Evolutionary conservation across 805 yeast species (phyloP), one percentile per base, ranked within the genome.

Genomic region (Myxozyma geophila): DNA sequence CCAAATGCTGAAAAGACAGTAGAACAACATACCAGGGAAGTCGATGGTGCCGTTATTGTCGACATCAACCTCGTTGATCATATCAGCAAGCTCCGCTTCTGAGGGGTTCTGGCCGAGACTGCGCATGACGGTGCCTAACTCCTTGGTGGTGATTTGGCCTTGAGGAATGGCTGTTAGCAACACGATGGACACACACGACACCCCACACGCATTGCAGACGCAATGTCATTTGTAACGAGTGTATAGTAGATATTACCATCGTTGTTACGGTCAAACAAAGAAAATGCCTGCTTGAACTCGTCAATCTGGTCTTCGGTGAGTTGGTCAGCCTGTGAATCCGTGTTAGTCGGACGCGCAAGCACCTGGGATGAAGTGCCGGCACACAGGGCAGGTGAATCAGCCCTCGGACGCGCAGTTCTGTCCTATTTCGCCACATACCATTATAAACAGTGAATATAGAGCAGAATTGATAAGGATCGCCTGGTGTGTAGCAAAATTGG

Each of bases 81-180:
- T 87, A 76, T 95, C 99, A 61, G 95, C 89, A 73, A 95, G 88
- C 78, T 95, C 99, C 70, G 92, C 87, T 78, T 95, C 98, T 56
- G 96, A 87, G 43, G 99, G 99, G 74, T 93, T 93, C 78, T 92
- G 95, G 58, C 99, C 99, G 74, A 95, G 82, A n/a, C 98, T 90
- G 80, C 99, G 88, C 99, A 95, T 95, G 58, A 95, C 99, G 3
- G 97, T 92, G 69, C 98, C 98, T 71, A 95, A 83, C 79, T 95
- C 99, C 74, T 90, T 85, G 71, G 97, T 90, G 63, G 97, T 91
- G 81, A 95, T 95, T 75, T 91, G 90, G 54, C 76, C 76, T 66
- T 23, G n/a, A 43, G 40, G 33, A 50, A 17, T 28, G 28, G 5
- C 28, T 2, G 28, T 28, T 28, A 28, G 28, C 28, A 28, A 28